These are phyloP conservation scores for Cryomyces minteri DNA, from an alignment of 495 filamentous ascomycete genomes.

Conservation along the genomic window DNA sequence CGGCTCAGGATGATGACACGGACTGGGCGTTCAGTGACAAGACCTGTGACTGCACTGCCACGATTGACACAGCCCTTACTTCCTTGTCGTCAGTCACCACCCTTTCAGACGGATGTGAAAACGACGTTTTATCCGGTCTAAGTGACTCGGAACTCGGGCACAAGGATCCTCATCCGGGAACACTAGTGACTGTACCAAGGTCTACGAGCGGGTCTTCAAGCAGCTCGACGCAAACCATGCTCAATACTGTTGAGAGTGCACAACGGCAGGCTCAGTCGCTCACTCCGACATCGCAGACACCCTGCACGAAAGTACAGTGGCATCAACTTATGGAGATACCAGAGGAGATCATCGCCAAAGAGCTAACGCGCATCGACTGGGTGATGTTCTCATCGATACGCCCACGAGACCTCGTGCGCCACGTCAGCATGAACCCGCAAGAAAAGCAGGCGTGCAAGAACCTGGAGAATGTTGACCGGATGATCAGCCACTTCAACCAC, in stretches of 20 bases:
- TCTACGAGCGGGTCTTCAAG: constrained; percentile 8
- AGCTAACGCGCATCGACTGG: constrained; percentile 94
- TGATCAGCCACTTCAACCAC: constrained; percentile 94
- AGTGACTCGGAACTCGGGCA: neutral
- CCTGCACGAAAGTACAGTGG: constrained; percentile 63
- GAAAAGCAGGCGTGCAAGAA: constrained; percentile 61
- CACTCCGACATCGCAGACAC: constrained; percentile 36
- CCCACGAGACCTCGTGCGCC: constrained; percentile 81
- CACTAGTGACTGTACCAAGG: neutral
- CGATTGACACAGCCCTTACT: neutral
- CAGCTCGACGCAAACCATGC: constrained; percentile 26
- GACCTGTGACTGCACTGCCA: neutral
- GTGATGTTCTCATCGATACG: constrained; percentile 90
- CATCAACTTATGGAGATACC: constrained; percentile 63
- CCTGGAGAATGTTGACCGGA: constrained; percentile 72
- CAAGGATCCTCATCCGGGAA: neutral
- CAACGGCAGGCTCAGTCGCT: constrained; percentile 52
- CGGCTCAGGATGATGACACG: constrained; percentile 24
- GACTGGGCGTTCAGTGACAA: constrained; percentile 21
- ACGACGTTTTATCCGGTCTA: neutral
- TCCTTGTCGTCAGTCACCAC: neutral
- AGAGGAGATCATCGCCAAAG: constrained; percentile 69
- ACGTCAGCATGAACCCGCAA: constrained; percentile 58
- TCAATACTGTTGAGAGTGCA: constrained; percentile 49
- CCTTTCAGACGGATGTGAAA: neutral